phyloP scores from a whole-genome alignment of 164 flowering plant species.

The Platanus orientalis region DNA sequence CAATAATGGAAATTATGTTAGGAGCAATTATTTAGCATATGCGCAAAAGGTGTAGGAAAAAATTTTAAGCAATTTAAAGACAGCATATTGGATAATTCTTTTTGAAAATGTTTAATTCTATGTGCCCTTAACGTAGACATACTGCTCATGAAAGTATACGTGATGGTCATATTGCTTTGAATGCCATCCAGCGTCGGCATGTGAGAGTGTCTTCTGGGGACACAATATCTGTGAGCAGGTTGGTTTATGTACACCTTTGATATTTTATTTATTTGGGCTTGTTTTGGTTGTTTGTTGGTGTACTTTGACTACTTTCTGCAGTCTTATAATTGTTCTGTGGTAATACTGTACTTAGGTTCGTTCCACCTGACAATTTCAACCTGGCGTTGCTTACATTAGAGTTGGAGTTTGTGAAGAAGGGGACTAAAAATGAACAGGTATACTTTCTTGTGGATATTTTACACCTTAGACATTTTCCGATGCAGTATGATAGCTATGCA shows the following conservation, averaged over 20 bases:
- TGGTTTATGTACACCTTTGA: background rate
- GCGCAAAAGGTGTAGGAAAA: background rate
- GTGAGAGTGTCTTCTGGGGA: constrained; percentile 82
- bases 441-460: background rate
- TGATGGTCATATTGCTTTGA: constrained; percentile 62
- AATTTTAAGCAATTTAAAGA: background rate
- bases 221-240: constrained; percentile 58
- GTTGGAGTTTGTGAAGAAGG: constrained; percentile 60
- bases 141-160: constrained; percentile 59
- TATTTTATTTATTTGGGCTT: background rate
- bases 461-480: too few species aligned
- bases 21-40: background rate
- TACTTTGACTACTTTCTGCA: background rate
- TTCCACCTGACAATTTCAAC: constrained; percentile 56
- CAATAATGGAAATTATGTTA: too few species aligned
- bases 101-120: background rate
- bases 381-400: constrained; percentile 61
- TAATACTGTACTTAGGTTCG: constrained; percentile 33
- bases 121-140: constrained; percentile 48
- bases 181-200: constrained; percentile 76
- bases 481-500: too few species aligned
- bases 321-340: background rate
- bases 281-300: constrained; percentile 1
- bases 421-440: constrained; percentile 49
- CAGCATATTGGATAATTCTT: background rate